Evolutionary conservation across 1,284 basidiomycete species (phyloP).

Genomic region (Naganishia liquefaciens): DNA sequence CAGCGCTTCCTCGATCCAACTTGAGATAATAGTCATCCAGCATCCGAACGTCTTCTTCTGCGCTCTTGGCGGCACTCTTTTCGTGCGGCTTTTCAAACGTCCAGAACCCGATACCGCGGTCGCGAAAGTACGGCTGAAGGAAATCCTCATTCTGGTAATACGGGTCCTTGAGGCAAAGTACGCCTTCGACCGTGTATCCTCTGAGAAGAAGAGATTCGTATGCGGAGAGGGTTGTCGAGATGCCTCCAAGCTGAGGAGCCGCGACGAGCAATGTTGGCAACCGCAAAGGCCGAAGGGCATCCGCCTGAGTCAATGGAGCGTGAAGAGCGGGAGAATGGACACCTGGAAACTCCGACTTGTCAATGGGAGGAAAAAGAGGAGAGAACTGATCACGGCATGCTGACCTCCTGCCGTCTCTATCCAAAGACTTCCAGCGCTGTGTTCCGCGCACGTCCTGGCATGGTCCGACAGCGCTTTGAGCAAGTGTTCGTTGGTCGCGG

Average conservation of each 20-base stretch:
- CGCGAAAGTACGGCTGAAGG: conserved; percentile 73
- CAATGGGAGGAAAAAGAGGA: conserved; percentile 24
- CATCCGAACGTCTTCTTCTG: conserved; percentile 60
- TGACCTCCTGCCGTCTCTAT: conserved; percentile 92
- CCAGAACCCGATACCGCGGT: conserved; percentile 56
- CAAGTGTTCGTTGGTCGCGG: conserved; percentile 63
- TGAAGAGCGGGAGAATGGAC: conserved; percentile 85
- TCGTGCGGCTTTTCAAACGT: conserved; percentile 46
- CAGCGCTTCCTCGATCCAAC: conserved; percentile 42
- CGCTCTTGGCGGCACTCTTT: conserved; percentile 60
- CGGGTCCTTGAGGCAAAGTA: conserved; percentile 82
- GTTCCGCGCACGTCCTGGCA: conserved; percentile 56
- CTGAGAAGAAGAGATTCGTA: conserved; percentile 89
- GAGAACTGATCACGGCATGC: not conserved
- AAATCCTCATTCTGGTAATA: conserved; percentile 88
- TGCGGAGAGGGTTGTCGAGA: conserved; percentile 88
- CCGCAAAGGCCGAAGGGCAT: conserved; percentile 78
- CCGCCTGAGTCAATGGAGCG: conserved; percentile 81
- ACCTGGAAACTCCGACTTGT: no score
- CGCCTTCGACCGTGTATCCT: conserved; percentile 83
- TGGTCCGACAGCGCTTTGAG: conserved; percentile 67
- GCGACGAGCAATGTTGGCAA: conserved; percentile 86
- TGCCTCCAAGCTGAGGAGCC: conserved; percentile 86
- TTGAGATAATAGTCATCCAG: conserved; percentile 71
- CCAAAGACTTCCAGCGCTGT: conserved; percentile 66